A percentile compares a stretch with the other conserved stretches of the same genome.
These are phyloP conservation scores for Metarhizium robertsii DNA, from an alignment of 2,329 filamentous ascomycete genomes.

Conservation along the genomic window DNA sequence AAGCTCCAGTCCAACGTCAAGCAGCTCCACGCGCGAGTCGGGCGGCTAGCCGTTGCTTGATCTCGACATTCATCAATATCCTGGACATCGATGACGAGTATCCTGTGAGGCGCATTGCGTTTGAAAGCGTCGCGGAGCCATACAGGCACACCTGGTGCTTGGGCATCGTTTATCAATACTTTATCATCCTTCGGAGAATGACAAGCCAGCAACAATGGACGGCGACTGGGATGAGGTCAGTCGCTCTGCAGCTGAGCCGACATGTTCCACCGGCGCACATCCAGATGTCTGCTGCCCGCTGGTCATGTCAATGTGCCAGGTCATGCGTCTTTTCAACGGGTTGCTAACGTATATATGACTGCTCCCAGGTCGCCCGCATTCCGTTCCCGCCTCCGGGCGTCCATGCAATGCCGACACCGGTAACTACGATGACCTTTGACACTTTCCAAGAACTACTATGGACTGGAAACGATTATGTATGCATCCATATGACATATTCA, in stretches of 20 bases:
- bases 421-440: slow-evolving; percentile 82
- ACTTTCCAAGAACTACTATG: slow-evolving; percentile 82
- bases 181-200: slow-evolving; percentile 28
- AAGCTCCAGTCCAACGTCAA: not conserved
- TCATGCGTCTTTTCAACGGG: not conserved
- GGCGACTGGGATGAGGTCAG: slow-evolving; percentile 58
- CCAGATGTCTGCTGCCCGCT: not conserved
- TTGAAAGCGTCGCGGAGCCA: slow-evolving; percentile 6
- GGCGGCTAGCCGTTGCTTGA: not conserved
- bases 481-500: slow-evolving; percentile 19
- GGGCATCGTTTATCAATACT: slow-evolving; percentile 9
- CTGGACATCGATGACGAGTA: not conserved
- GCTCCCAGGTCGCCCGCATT: slow-evolving; percentile 63
- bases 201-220: slow-evolving; percentile 44
- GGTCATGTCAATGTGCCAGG: not conserved
- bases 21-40: not conserved
- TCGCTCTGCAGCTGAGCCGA: not conserved
- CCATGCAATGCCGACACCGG: slow-evolving; percentile 59
- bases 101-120: slow-evolving; percentile 1
- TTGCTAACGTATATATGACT: slow-evolving; percentile 5
- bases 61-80: slow-evolving; percentile 1
- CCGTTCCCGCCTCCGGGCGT: slow-evolving; percentile 68
- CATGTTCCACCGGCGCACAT: not conserved
- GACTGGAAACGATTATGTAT: slow-evolving; percentile 83
- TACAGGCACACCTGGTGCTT: not conserved